Conservation (phyloP, 2,329 filamentous ascomycete species). For the Pseudofabraea citricarpa region DNA sequence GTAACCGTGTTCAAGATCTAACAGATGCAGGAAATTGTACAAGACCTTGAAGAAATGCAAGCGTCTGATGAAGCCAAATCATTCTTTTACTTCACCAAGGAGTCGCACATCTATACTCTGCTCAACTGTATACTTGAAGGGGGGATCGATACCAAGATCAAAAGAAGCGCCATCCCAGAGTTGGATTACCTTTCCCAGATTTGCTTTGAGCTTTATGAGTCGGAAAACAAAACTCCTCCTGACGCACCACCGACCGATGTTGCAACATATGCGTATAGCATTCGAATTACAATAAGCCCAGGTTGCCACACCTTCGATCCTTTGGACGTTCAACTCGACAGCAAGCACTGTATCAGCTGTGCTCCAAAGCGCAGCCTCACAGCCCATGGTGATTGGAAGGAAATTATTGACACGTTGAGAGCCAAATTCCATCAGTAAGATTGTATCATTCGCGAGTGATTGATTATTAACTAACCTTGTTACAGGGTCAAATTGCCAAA, state of each 20-base stretch:
- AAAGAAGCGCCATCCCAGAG: constrained; percentile 90
- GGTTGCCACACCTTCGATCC: constrained; percentile 97
- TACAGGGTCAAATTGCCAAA: constrained; percentile 30
- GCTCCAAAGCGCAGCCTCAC: constrained; percentile 87
- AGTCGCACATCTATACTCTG: constrained; percentile 96
- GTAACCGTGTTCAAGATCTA: neutral
- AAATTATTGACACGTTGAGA: constrained; percentile 90
- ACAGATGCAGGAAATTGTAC: constrained; percentile 74
- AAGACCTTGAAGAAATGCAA: constrained; percentile 95
- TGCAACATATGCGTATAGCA: constrained; percentile 76
- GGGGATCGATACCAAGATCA: constrained; percentile 94
- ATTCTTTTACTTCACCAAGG: constrained; percentile 99
- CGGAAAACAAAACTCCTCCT: constrained; percentile 55
- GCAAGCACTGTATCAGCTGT: constrained; percentile 92
- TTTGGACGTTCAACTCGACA: constrained; percentile 92
- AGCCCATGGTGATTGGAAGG: constrained; percentile 89
- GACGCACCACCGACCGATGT: constrained; percentile 22
- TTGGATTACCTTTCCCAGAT: constrained; percentile 97
- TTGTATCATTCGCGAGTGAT: neutral
- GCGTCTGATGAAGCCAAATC: constrained; percentile 90
- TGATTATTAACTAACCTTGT: too few relatives aligned
- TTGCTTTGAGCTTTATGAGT: constrained; percentile 96
- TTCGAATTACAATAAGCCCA: constrained; percentile 91
- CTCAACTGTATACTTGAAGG: constrained; percentile 97
- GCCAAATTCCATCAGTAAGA: constrained; percentile 92